Conservation (phyloP, 2,329 filamentous ascomycete species). For the Fusarium circinatum region DNA sequence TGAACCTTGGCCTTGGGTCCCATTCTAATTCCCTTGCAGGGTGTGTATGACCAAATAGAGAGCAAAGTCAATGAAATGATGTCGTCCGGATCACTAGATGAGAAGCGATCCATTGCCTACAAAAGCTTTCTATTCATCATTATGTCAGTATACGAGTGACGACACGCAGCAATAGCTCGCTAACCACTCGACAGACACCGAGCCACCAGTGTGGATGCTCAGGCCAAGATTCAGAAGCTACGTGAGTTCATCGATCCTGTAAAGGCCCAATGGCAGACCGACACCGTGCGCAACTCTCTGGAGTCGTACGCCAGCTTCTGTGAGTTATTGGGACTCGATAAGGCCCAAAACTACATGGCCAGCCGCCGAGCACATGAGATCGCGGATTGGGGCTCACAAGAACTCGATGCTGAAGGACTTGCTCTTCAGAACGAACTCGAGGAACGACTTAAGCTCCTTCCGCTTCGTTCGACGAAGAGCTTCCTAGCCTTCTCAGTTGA, state of each 20-base stretch:
- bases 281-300: conserved; percentile 74
- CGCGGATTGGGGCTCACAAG: conserved; percentile 82
- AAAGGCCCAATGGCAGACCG: conserved; percentile 80
- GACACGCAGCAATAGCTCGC: not conserved
- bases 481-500: conserved; percentile 94
- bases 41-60: conserved; percentile 89
- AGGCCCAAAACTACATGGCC: conserved; percentile 82
- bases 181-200: conserved; percentile 71
- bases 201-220: conserved; percentile 76
- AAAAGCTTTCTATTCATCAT: conserved; percentile 94
- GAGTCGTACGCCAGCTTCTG: conserved; percentile 83
- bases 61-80: conserved; percentile 84
- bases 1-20: not conserved
- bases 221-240: conserved; percentile 77
- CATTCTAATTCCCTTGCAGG: conserved; percentile 54
- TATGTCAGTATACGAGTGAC: conserved; percentile 63
- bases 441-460: conserved; percentile 78
- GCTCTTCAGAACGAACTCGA: conserved; percentile 82
- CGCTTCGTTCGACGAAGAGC: conserved; percentile 87
- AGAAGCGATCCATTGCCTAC: conserved; percentile 86
- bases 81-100: conserved; percentile 76
- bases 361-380: conserved; percentile 78
- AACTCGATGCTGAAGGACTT: conserved; percentile 82
- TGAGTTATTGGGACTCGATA: conserved; percentile 79
- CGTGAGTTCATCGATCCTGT: conserved; percentile 84